phyloP scores from a whole-genome alignment of 208 protist genomes.

The Herpetomonas samuelpessoai region DNA sequence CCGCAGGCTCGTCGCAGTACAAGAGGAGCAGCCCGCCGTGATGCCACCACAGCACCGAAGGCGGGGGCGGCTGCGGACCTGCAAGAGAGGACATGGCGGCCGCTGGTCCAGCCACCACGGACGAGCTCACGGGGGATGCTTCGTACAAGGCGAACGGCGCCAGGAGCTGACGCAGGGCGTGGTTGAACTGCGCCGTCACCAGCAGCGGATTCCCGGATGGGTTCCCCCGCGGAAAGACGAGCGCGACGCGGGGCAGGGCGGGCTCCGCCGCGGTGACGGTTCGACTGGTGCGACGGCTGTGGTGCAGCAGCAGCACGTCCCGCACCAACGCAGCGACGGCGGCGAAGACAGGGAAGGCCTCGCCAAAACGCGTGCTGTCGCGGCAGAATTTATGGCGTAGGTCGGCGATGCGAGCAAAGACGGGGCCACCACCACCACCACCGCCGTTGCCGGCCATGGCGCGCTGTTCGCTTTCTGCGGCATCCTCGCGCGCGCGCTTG shows the following conservation, averaged over 20 bases:
- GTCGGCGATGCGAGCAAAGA: constrained; percentile 23
- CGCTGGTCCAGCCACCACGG: constrained; percentile 3
- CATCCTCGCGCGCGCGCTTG: not conserved
- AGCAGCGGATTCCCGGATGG: constrained; percentile 30
- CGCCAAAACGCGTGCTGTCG: constrained; percentile 39
- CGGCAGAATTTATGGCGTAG: constrained; percentile 38
- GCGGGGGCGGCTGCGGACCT: not conserved
- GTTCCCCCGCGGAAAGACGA: constrained; percentile 45
- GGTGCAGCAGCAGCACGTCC: constrained; percentile 29
- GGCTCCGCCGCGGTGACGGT: not conserved
- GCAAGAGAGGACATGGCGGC: not conserved
- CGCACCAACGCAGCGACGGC: constrained; percentile 42
- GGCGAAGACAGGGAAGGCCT: constrained; percentile 58
- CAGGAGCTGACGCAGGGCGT: constrained; percentile 46
- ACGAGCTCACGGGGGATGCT: constrained; percentile 13
- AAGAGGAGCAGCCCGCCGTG: constrained; percentile 60
- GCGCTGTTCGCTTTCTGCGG: not conserved
- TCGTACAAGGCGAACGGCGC: constrained; percentile 42
- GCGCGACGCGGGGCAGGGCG: constrained; percentile 35
- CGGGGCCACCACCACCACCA: not conserved
- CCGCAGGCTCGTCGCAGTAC: constrained; percentile 46
- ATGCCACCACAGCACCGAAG: constrained; percentile 40
- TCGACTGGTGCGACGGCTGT: constrained; percentile 1
- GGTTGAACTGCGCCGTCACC: constrained; percentile 32
- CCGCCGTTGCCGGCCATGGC: not conserved